Evolutionary conservation across 2,329 filamentous ascomycete genomes (phyloP), one percentile per base, ranked within the genome.

Genomic region (Fusarium brevicatenulatum): DNA sequence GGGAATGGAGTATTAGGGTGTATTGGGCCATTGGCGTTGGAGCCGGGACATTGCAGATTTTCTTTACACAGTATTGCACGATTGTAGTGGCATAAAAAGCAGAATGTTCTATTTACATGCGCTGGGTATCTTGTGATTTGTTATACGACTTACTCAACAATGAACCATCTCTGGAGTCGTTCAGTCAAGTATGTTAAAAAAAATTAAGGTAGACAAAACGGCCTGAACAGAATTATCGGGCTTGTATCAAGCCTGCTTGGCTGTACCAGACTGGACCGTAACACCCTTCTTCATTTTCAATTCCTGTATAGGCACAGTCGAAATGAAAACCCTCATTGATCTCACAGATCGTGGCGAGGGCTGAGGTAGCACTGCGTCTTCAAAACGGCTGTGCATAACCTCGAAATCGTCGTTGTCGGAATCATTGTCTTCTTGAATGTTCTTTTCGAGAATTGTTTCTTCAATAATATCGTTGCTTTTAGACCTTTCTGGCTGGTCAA

Each of bases 281-380:
- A 87, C 78, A 39, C 84, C 87, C 30, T 81, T 82, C 46, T 83
- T 84, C 36, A 78, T 82, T 70, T 84, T 88, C 53, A 93, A 79
- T 71, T 90, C 88, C 23, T 87, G 85, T 39, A 93, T 80, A 18
- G 87, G 81, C 19, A 81, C 80, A 32, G 83, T 80, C 0, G 90
- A 89, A 21, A 93, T 78, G 72, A 91, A 90, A 28, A 92, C 82
- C 68, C 87, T 89, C 84, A 93, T 82, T 44, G 89, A 85, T 21
- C 88, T 87, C 58, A 86, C 80, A 28, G 81, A 83, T 68, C 84
- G 83, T 68, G 84, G 79, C 28, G 84, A 82, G n/a, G 82, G 81
- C 44, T 77, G 83, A 34, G 86, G 85, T 73, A 86, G 79, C 25
- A 88, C 81, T 9, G 88, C 88, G 70, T 85, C 83, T 78, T 89